Percentiles rank a stretch among this genome's conserved stretches.
phyloP scores from a whole-genome alignment of 2,329 filamentous ascomycete genomes.

The Fusarium sp. region DNA sequence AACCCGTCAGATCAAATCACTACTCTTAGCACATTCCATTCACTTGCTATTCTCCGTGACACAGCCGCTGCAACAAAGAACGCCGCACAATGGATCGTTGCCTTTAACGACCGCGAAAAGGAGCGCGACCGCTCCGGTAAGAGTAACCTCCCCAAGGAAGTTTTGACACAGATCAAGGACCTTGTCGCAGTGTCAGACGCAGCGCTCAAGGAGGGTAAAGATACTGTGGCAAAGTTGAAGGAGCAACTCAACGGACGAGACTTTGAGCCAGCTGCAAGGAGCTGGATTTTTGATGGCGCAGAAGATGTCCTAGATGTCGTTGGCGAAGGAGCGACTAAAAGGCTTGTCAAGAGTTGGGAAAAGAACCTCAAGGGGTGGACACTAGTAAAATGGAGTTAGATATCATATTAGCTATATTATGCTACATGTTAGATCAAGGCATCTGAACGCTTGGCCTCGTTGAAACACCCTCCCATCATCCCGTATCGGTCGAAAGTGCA shows the following conservation, averaged over 20 bases:
- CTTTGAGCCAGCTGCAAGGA: conserved; percentile 48
- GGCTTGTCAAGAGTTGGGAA: conserved; percentile 55
- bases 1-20: conserved; percentile 40
- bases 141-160: conserved; percentile 58
- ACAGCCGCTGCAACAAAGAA: conserved; percentile 54
- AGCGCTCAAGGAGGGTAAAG: conserved; percentile 55
- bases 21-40: conserved; percentile 56
- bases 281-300: conserved; percentile 51
- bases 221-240: conserved; percentile 50
- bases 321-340: conserved; percentile 45
- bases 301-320: conserved; percentile 46
- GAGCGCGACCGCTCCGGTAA: conserved; percentile 59
- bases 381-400: conserved; percentile 54
- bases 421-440: not conserved
- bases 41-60: conserved; percentile 57
- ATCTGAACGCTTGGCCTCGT: not conserved
- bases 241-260: conserved; percentile 48
- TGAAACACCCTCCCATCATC: too few relatives aligned
- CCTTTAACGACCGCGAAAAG: conserved; percentile 58
- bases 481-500: not conserved
- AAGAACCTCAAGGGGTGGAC: conserved; percentile 55
- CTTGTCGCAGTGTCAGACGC: conserved; percentile 52
- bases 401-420: not conserved
- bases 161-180: conserved; percentile 54
- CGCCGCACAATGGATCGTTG: conserved; percentile 54